Conservation (phyloP, 345 rosid genomes). For the Citrus trifoliata region DNA sequence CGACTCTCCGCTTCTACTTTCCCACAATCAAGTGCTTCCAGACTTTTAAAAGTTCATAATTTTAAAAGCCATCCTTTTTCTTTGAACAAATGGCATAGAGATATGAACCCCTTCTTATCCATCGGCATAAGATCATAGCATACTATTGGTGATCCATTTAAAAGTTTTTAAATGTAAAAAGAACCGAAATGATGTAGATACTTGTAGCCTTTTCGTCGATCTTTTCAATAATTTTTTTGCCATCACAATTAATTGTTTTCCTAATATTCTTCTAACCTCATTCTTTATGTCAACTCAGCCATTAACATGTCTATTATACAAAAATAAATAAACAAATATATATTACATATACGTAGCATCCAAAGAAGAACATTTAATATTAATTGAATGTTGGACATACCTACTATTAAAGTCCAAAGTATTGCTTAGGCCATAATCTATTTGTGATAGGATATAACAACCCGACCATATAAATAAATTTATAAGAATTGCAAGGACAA, state of each 20-base stretch:
- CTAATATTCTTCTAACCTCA: neutral
- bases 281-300: neutral
- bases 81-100: too few species aligned
- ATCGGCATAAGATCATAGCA: too few species aligned
- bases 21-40: slow-evolving; percentile 1
- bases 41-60: neutral
- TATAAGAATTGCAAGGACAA: neutral
- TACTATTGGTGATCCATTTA: neutral
- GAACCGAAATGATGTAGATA: neutral
- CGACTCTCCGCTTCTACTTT: slow-evolving; percentile 20
- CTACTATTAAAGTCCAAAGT: neutral
- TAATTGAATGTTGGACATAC: neutral
- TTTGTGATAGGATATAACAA: too few species aligned
- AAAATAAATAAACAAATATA: too few species aligned
- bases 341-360: too few species aligned
- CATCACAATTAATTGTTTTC: neutral
- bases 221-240: too few species aligned
- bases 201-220: neutral
- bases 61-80: too few species aligned
- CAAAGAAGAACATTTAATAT: too few species aligned
- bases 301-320: too few species aligned
- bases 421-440: neutral
- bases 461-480: neutral
- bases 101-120: too few species aligned
- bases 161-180: neutral